Evolutionary conservation across 441 rosid genomes (phyloP), one percentile per base, ranked within the genome.

Genomic region (Jatropha podagrica): DNA sequence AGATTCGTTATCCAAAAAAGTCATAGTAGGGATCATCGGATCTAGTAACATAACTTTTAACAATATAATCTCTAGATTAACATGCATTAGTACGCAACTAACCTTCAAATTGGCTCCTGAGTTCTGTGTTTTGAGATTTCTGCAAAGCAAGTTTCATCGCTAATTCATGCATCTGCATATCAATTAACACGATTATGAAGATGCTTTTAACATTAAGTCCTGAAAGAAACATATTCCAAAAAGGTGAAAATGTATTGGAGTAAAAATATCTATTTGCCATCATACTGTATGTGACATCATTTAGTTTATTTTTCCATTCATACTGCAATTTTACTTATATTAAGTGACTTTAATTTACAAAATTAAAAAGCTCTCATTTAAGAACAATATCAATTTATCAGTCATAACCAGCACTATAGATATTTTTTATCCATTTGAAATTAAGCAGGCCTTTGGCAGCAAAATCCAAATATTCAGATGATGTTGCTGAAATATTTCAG

Each of bases 91-190:
- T 7, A n/a, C 46, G 69, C 26, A 58, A 77, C 85, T 60, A 74
- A 91, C 99, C 98, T 90, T 91, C 97, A 81, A 93, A 93, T 48
- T 96, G 98, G 83, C 81, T 85, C 84, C 97, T 87, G 65, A 96
- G 90, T 81, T 91, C 97, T 6, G 90, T 81, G 79, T 92, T 96
- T 78, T 90, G 96, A 56, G 97, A 89, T 86, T 90, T 96, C 76
- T 92, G 99, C 80, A 87, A 77, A 67, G 97, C 85, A 67, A 96
- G 98, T 82, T 93, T 96, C 89, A 93, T 83, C 32, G 86, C 84
- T 73, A 93, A 81, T 80, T 93, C 97, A 77, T 96, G 99, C 61
- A 92, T 90, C 97, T 95, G 91, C 75, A 83, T 74, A 66, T 51
- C 76, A 69, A 73, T 62, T 67, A 68, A 77, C 41, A 78, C n/a